Conservation (phyloP, 805 yeast genomes). For the Helenozyma rhizophorensis region DNA sequence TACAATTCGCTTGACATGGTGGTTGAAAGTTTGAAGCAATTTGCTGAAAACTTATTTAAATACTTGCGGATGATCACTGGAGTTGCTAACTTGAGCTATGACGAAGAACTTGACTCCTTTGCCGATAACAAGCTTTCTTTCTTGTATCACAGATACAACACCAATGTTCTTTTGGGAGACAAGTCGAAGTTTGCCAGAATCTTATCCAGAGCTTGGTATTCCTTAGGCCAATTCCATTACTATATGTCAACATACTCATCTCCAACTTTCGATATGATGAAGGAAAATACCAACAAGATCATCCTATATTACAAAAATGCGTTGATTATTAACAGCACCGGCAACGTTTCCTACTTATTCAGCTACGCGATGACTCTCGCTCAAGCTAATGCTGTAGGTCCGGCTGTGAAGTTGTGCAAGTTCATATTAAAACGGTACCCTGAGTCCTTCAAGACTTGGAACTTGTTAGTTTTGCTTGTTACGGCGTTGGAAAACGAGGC, state of each 20-base stretch:
- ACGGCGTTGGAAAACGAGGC: slow-evolving; percentile 51
- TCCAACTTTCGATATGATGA: slow-evolving; percentile 17
- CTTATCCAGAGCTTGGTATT: slow-evolving; percentile 34
- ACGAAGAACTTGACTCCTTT: slow-evolving; percentile 13
- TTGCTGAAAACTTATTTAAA: slow-evolving; percentile 15
- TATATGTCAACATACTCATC: slow-evolving; percentile 25
- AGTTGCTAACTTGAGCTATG: slow-evolving; percentile 26
- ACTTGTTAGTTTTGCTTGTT: slow-evolving; percentile 58
- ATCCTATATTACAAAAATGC: slow-evolving; percentile 29
- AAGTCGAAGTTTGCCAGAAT: slow-evolving; percentile 23
- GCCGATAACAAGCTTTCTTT: slow-evolving; percentile 25
- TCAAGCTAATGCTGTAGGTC: slow-evolving; percentile 36
- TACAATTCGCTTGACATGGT: slow-evolving; percentile 21
- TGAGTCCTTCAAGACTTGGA: slow-evolving; percentile 59
- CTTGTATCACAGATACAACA: slow-evolving; percentile 32
- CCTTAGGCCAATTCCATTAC: slow-evolving; percentile 30
- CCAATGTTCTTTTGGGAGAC: slow-evolving; percentile 25
- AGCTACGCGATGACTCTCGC: slow-evolving; percentile 49
- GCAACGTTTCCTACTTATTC: slow-evolving; percentile 22
- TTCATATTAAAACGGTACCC: slow-evolving; percentile 48
- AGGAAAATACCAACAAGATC: slow-evolving; percentile 13
- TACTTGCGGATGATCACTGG: slow-evolving; percentile 23
- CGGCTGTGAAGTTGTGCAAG: slow-evolving; percentile 45
- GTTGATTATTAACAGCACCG: slow-evolving; percentile 34
- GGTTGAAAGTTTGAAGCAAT: slow-evolving; percentile 15